Percentiles rank a stretch among this genome's conserved stretches.
Conservation (phyloP, 1,284 basidiomycete species). For the Limonomyces culmigenus region DNA sequence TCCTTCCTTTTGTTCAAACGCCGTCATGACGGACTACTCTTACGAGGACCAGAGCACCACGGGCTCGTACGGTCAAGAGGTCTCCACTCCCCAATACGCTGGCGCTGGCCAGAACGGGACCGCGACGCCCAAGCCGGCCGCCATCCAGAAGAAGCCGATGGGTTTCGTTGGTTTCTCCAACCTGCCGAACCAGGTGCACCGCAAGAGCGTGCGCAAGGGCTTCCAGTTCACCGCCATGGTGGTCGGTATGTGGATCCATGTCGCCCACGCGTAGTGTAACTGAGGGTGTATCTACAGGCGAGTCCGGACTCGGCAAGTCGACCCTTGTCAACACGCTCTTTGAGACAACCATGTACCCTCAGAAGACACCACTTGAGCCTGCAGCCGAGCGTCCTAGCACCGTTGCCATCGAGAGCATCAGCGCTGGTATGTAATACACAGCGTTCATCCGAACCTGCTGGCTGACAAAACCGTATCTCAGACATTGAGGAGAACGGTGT, state of each 20-base stretch:
- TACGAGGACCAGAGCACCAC: too few species aligned
- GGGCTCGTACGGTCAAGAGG: too few species aligned
- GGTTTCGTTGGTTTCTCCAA: slow-evolving; percentile 87
- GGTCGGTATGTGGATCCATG: slow-evolving; percentile 55
- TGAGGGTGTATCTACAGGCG: slow-evolving; percentile 40
- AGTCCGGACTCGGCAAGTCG: slow-evolving; percentile 94
- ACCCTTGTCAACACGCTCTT: slow-evolving; percentile 96
- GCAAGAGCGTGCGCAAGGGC: slow-evolving; percentile 89
- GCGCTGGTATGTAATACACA: slow-evolving; percentile 52
- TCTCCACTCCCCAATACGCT: too few species aligned
- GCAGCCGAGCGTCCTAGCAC: slow-evolving; percentile 80
- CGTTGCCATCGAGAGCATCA: slow-evolving; percentile 91
- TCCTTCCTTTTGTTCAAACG: slow-evolving; percentile 38
- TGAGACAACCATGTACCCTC: slow-evolving; percentile 84
- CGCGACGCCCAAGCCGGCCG: slow-evolving; percentile 23
- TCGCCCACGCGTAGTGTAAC: slow-evolving; percentile 3
- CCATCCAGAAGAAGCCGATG: slow-evolving; percentile 82
- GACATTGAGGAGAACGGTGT: slow-evolving; percentile 98
- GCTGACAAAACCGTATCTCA: slow-evolving; percentile 22
- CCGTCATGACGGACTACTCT: slow-evolving; percentile 36
- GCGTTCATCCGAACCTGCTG: slow-evolving; percentile 10
- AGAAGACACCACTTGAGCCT: slow-evolving; percentile 70
- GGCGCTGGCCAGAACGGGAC: slow-evolving; percentile 23
- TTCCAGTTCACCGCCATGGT: slow-evolving; percentile 97
- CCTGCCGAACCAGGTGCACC: slow-evolving; percentile 93